These are phyloP conservation scores for Pyrenophora tritici-repentis DNA, from an alignment of 2,329 filamentous ascomycete genomes.

Conservation along the genomic window DNA sequence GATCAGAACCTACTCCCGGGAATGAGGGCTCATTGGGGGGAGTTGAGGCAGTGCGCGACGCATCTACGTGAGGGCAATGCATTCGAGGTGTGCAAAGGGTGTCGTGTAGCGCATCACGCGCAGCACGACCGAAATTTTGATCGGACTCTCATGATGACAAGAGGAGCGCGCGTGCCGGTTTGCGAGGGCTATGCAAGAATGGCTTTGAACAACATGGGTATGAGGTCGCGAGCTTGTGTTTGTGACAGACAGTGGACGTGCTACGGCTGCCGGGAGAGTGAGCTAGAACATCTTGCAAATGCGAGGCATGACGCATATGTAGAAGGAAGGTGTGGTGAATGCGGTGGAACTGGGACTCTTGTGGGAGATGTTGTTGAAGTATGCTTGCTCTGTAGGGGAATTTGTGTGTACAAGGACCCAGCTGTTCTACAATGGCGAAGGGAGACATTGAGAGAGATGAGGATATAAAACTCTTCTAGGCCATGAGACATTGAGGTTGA, in stretches of 20 bases:
- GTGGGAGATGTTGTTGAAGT: too few relatives aligned
- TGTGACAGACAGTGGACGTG: constrained; percentile 12
- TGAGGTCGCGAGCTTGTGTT: constrained; percentile 1
- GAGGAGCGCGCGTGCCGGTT: constrained; percentile 8
- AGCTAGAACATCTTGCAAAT: background rate
- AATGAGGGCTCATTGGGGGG: constrained; percentile 9
- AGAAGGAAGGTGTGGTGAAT: too few relatives aligned
- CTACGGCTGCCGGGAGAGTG: constrained; percentile 2
- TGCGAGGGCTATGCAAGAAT: constrained; percentile 3
- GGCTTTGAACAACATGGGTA: background rate
- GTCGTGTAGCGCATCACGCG: constrained; percentile 6
- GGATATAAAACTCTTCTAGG: too few relatives aligned
- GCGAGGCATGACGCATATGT: too few relatives aligned
- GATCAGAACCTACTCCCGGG: constrained; percentile 9
- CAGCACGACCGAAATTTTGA: constrained; percentile 3
- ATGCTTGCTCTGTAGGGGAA: too few relatives aligned
- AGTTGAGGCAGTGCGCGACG: constrained; percentile 5
- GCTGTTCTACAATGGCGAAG: too few relatives aligned
- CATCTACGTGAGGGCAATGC: background rate
- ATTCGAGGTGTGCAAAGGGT: constrained; percentile 7
- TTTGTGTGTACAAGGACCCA: too few relatives aligned
- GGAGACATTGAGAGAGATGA: too few relatives aligned
- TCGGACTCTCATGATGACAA: constrained; percentile 6
- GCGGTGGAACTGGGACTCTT: too few relatives aligned
- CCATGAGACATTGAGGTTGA: too few relatives aligned